These are phyloP conservation scores for Metarhizium anisopliae DNA, from an alignment of 2,329 filamentous ascomycete species.

Conservation along the genomic window DNA sequence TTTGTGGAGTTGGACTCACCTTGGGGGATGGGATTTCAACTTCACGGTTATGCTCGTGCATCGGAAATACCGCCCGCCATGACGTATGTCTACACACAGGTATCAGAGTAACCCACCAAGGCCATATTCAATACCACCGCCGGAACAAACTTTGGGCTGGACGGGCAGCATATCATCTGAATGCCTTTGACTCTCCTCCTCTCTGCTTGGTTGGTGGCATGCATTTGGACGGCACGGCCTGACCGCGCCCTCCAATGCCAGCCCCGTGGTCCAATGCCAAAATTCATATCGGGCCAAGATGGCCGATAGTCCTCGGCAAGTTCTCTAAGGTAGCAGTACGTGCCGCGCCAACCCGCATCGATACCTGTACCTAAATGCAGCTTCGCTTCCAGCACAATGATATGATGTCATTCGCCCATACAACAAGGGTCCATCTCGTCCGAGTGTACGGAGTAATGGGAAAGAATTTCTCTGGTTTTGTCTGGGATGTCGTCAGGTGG, in stretches of 20 bases:
- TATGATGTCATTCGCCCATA: neutral
- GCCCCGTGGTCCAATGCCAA: neutral
- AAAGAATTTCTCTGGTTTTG: neutral
- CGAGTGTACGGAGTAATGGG: neutral
- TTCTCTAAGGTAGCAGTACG: too few relatives aligned
- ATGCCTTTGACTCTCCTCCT: too few relatives aligned
- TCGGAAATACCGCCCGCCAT: neutral
- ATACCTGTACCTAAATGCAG: neutral
- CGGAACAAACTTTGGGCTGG: too few relatives aligned
- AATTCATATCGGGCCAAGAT: neutral
- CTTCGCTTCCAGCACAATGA: neutral
- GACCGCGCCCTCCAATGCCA: neutral
- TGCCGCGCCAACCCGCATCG: too few relatives aligned
- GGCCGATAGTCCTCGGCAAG: too few relatives aligned
- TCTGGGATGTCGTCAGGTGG: too few relatives aligned
- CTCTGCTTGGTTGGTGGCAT: too few relatives aligned
- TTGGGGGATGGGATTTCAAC: constrained; percentile 2
- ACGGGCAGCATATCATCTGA: too few relatives aligned
- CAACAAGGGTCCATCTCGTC: neutral
- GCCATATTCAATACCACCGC: too few relatives aligned
- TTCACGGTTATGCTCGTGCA: constrained; percentile 1
- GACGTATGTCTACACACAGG: neutral
- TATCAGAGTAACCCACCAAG: neutral
- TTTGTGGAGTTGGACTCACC: neutral
- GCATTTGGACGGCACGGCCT: too few relatives aligned